Conservation (phyloP, 768 basidiomycete species). For the Peribolospora baueri region DNA sequence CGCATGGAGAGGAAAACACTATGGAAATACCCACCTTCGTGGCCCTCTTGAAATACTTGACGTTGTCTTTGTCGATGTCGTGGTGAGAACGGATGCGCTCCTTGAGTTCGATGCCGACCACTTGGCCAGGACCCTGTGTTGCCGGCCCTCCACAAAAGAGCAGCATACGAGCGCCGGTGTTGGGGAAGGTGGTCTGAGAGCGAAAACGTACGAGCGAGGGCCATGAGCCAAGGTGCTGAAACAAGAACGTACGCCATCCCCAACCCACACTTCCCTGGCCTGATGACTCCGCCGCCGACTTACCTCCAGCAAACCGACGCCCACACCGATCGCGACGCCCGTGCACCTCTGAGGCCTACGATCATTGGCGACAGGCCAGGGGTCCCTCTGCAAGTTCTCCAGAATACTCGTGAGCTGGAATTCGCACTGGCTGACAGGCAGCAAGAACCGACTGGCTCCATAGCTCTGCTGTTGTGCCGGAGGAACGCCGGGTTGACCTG, state of each 20-base stretch:
- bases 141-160: constrained; percentile 83
- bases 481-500: constrained; percentile 49
- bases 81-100: constrained; percentile 97
- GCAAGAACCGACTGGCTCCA: constrained; percentile 70
- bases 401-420: constrained; percentile 86
- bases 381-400: constrained; percentile 64
- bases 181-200: constrained; percentile 57
- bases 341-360: constrained; percentile 82
- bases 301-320: constrained; percentile 72
- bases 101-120: constrained; percentile 80
- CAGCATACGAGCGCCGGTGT: constrained; percentile 90
- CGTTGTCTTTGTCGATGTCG: constrained; percentile 89
- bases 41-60: constrained; percentile 91
- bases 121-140: constrained; percentile 91
- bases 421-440: constrained; percentile 78
- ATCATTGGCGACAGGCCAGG: constrained; percentile 92
- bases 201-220: background rate
- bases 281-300: constrained; percentile 5
- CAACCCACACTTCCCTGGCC: background rate
- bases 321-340: constrained; percentile 79
- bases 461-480: constrained; percentile 35
- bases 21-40: constrained; percentile 40
- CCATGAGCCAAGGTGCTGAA: background rate
- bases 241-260: no score
- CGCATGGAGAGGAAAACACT: background rate